phyloP scores from a whole-genome alignment of 2,329 filamentous ascomycete genomes.

The Plectosphaerella sp. region DNA sequence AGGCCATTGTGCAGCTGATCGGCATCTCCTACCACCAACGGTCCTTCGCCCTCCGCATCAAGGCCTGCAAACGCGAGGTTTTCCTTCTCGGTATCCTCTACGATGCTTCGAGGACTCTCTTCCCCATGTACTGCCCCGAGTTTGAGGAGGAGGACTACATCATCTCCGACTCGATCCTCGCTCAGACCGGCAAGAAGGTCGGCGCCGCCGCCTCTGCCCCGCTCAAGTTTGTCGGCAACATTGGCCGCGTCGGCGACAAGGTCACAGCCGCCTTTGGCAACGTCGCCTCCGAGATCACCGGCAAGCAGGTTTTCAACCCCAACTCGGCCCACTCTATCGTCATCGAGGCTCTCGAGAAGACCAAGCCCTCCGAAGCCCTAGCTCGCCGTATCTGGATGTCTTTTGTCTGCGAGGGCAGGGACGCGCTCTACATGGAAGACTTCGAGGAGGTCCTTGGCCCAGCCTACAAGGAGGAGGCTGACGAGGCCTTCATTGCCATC shows the following conservation, averaged over 20 bases:
- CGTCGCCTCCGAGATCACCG: conserved; percentile 89
- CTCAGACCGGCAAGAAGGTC: conserved; percentile 36
- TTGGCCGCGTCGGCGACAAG: conserved; percentile 84
- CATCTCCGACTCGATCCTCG: conserved; percentile 71
- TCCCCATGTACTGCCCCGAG: conserved; percentile 87
- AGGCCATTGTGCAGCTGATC: conserved; percentile 75
- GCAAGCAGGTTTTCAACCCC: conserved; percentile 91
- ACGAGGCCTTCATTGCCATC: conserved; percentile 76
- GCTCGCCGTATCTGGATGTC: conserved; percentile 98
- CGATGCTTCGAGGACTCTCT: conserved; percentile 82
- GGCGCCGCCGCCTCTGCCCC: conserved; percentile 39
- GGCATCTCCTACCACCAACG: conserved; percentile 82
- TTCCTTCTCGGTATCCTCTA: conserved; percentile 79
- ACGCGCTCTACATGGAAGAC: conserved; percentile 75
- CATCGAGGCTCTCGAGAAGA: conserved; percentile 82
- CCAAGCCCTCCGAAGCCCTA: conserved; percentile 79
- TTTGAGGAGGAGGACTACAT: conserved; percentile 89
- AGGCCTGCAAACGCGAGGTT: conserved; percentile 84
- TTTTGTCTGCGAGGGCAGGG: conserved; percentile 85
- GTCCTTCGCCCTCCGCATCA: conserved; percentile 78
- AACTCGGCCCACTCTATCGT: conserved; percentile 88
- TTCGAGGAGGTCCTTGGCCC: conserved; percentile 81
- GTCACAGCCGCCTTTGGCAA: conserved; percentile 91
- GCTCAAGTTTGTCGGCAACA: conserved; percentile 59
- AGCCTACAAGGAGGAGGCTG: conserved; percentile 69